Evolutionary conservation across 306 rosid genomes (phyloP), one percentile per base, ranked within the genome.

Genomic region (Rosa lucieae): DNA sequence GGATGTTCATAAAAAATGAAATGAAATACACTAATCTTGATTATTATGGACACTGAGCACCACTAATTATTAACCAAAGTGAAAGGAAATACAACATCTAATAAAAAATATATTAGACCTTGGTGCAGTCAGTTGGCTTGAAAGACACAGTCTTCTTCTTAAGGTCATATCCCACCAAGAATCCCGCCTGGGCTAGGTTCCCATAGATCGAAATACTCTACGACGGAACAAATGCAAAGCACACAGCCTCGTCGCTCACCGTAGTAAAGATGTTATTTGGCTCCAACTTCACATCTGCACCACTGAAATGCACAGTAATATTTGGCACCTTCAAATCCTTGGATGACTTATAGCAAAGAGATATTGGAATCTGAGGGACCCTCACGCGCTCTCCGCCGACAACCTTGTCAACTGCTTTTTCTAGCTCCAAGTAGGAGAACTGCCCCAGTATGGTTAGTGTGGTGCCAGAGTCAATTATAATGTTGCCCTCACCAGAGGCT

Each of bases 141-240:
- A 91, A 91, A 2, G 92, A 85, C 29, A 85, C 32, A 0, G 14
- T 55, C 3, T 46, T 73, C 3, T 59, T 37, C 8, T 23, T 12
- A 1, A 63, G 58, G 47, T 91, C 96, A 67, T 93, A 93, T 0
- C 96, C 97, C 23, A 89, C 84, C 73, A 87, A 56, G 70, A 89
- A 75, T 46, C 86, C 84, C 61, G 23, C 44, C 42, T 93, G 96
- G 0, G 89, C 82, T 35, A 91, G 0, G 37, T 88, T 91, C 0
- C 96, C 98, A 14, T 81, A 88, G 17, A 93, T 87, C 1, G 75
- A 13, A 0, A 20, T 2, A 3, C 0, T 0, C 0, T 7, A 0
- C 5, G 7, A 0, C 10, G n/a, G 8, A 0, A 0, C 3, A 18
- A 93, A 88, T 8, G 93, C 90, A 0, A 93, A 82, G 75, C 98